phyloP scores from a whole-genome alignment of 352 stramenopile genomes.

The Halophytophthora polymorphica region DNA sequence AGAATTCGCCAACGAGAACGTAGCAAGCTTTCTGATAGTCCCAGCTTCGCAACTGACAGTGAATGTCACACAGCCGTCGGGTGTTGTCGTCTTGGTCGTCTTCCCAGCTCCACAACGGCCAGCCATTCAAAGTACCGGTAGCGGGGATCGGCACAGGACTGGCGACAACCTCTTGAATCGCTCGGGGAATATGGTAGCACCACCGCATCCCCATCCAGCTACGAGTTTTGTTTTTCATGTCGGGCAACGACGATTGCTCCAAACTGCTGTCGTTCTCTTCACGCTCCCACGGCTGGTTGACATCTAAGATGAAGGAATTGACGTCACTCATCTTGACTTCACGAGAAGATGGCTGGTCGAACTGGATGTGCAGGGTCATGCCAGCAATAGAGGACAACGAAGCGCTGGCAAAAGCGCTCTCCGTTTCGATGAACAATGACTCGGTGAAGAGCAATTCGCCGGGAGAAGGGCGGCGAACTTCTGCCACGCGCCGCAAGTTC shows the following conservation, averaged over 20 bases:
- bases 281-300: slow-evolving; percentile 56
- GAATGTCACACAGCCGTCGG: slow-evolving; percentile 59
- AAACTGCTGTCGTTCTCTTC: slow-evolving; percentile 13
- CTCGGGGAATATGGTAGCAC: slow-evolving; percentile 73
- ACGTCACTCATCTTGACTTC: slow-evolving; percentile 34
- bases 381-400: slow-evolving; percentile 5
- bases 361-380: slow-evolving; percentile 19
- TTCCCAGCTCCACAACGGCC: slow-evolving; percentile 54
- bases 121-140: slow-evolving; percentile 51
- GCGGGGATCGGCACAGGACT: slow-evolving; percentile 62
- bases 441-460: slow-evolving; percentile 72
- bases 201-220: slow-evolving; percentile 81
- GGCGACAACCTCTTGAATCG: slow-evolving; percentile 43
- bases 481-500: slow-evolving; percentile 45
- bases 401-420: slow-evolving; percentile 15
- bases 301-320: slow-evolving; percentile 42
- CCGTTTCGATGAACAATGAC: slow-evolving; percentile 62
- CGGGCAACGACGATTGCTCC: slow-evolving; percentile 18
- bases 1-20: slow-evolving; percentile 59
- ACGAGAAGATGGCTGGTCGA: slow-evolving; percentile 18
- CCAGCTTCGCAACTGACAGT: slow-evolving; percentile 74
- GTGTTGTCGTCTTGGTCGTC: slow-evolving; percentile 19
- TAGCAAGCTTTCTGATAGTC: slow-evolving; percentile 48
- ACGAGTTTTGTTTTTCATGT: slow-evolving; percentile 47
- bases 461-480: slow-evolving; percentile 39